Evolutionary conservation across 139 green algal genomes (phyloP).

Genomic region (Diplosphaera chodatii): DNA sequence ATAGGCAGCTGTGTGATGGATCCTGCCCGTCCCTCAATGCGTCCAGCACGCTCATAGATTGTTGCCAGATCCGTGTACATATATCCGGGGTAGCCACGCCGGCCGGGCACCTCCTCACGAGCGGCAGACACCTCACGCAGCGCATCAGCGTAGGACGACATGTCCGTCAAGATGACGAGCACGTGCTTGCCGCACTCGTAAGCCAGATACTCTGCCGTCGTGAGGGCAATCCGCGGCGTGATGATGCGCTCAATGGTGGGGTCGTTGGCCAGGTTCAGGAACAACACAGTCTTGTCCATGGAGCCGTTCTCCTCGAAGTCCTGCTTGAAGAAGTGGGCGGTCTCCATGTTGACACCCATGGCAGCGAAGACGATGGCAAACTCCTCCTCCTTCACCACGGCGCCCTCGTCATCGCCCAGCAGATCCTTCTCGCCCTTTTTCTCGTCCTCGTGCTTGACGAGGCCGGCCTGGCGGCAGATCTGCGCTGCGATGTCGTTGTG

Average conservation of each 20-base stretch:
- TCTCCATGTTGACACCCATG: slow-evolving; percentile 99
- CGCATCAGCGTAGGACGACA: slow-evolving; percentile 97
- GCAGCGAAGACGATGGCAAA: slow-evolving; percentile 99
- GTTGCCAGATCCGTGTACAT: slow-evolving; percentile 98
- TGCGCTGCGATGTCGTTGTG: slow-evolving; percentile 99
- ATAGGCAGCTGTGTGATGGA: slow-evolving; percentile 99
- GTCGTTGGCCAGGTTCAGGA: slow-evolving; percentile 99
- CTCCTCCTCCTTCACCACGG: slow-evolving; percentile 49
- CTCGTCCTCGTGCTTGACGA: slow-evolving; percentile 35
- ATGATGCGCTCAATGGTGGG: slow-evolving; percentile 99
- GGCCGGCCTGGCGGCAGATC: slow-evolving; percentile 92
- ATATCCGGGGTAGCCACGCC: slow-evolving; percentile 96
- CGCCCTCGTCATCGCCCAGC: slow-evolving; percentile 24
- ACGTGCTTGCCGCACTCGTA: slow-evolving; percentile 99
- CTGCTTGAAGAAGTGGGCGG: slow-evolving; percentile 98
- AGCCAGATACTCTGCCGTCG: slow-evolving; percentile 93
- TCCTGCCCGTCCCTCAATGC: slow-evolving; percentile 93
- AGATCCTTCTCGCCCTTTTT: slow-evolving; percentile 27
- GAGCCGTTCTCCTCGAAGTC: slow-evolving; percentile 99
- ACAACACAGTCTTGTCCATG: slow-evolving; percentile 94
- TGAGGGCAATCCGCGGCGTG: slow-evolving; percentile 98
- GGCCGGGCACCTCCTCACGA: slow-evolving; percentile 96
- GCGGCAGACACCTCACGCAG: slow-evolving; percentile 96
- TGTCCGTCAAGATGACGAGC: slow-evolving; percentile 99
- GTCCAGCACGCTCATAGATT: slow-evolving; percentile 98